Conservation (phyloP, 23 red algal species). For the Agarophyton chilense region DNA sequence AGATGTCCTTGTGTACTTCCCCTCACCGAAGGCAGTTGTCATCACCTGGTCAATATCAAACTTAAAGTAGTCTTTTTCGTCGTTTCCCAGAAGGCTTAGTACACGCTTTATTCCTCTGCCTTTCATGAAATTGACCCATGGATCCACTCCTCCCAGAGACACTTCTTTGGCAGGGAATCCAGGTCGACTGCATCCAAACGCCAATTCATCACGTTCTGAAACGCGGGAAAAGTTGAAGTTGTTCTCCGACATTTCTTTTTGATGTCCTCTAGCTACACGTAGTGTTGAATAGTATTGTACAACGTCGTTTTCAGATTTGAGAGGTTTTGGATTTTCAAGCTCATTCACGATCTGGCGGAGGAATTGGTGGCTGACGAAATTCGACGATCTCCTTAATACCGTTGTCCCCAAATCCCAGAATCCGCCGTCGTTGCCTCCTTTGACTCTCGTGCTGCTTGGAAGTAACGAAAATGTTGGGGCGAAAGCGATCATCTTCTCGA, state of each 20-base stretch:
- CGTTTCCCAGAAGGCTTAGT: conserved; percentile 44
- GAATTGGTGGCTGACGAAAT: neutral
- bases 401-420: neutral
- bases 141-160: neutral
- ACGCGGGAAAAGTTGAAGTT: conserved; percentile 54
- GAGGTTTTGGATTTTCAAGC: neutral
- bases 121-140: conserved; percentile 37
- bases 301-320: neutral
- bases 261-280: neutral
- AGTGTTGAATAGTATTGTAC: neutral
- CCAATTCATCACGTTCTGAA: conserved; percentile 16
- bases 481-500: neutral
- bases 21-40: conserved; percentile 31
- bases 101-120: conserved; percentile 37
- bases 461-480: neutral
- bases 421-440: neutral
- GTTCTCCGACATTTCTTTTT: conserved; percentile 2
- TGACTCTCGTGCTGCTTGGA: neutral
- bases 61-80: conserved; percentile 38
- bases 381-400: neutral
- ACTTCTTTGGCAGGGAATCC: conserved; percentile 51
- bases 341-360: neutral
- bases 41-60: conserved; percentile 41
- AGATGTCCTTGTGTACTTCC: conserved; percentile 50
- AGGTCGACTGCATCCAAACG: conserved; percentile 29